Evolutionary conservation across 1,139 yeast genomes (phyloP), one percentile per base, ranked within the genome.

Genomic region (Scheffersomyces insectosa): DNA sequence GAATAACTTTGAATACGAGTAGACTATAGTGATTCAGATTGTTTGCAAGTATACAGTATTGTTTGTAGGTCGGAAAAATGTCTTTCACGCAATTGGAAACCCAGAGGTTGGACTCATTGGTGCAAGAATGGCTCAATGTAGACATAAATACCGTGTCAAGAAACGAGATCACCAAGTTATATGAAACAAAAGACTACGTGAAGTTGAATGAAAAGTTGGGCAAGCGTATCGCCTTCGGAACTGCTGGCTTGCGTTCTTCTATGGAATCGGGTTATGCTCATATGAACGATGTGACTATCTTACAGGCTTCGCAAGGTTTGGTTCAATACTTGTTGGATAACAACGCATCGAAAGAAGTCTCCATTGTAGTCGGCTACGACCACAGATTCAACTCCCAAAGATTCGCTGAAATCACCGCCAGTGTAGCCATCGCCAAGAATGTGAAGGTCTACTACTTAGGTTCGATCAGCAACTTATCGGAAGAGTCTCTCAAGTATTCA

Each of bases 231-330:
- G 74, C 82, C n/a, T 90, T 90, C 64, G 98, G 97, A 0, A 90
- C 98, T 0, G 97, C 98, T 2, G 97, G 97, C 0, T 75, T 93
- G 41, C 70, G 99, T 28, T 82, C 96, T 3, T 71, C 77, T 25
- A 90, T 93, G 97, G 90, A 83, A 50, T 89, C 97, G 0, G 98
- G 98, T 0, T 91, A 87, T 60, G 79, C 82, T 41, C 79, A 90
- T 52, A 87, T 93, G 95, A 93, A 93, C 62, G 88, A 86, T 50
- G 85, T 93, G 10, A 90, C 97, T 0, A 87, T 93, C 1, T 60
- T 88, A 36, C 98, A 91, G 64, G 95, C 98, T 0, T 83, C 97
- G 0, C 98, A 91, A 58, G 99, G 98, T 0, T 70, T 93, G 28
- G 87, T 96, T 0, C 67, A 68, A 42, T 88, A 87, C 60, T 68